Evolutionary conservation across 352 stramenopile species (phyloP).

Genomic region (Phytopythium aichiense): DNA sequence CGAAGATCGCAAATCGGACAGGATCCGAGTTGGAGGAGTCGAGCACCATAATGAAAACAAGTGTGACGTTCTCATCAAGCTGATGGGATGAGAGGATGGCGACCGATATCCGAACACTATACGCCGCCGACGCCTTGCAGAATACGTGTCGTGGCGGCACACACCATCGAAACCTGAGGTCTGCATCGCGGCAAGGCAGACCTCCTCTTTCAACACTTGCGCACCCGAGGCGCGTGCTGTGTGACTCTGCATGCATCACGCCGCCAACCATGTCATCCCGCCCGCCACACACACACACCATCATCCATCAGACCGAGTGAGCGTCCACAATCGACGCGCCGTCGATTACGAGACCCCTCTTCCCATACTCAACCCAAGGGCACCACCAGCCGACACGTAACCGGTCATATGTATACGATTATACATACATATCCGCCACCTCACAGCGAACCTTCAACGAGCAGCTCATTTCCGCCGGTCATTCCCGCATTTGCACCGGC

Average conservation of each 20-base stretch:
- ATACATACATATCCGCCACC: background rate
- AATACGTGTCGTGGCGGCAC: no score
- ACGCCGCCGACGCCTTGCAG: background rate
- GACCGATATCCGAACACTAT: background rate
- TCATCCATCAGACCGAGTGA: no score
- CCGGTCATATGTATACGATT: slow-evolving; percentile 2
- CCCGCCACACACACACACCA: no score
- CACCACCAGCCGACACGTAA: background rate
- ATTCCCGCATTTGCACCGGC: slow-evolving; percentile 28
- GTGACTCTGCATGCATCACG: background rate
- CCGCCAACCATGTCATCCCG: background rate
- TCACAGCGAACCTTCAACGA: slow-evolving; percentile 9
- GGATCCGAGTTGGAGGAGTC: no score
- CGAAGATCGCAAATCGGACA: no score
- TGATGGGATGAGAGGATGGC: background rate
- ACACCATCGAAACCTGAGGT: no score
- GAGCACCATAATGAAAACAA: background rate
- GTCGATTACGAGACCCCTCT: background rate
- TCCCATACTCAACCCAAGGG: background rate
- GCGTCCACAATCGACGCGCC: background rate
- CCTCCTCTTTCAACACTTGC: background rate
- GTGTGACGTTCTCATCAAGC: background rate
- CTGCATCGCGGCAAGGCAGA: no score
- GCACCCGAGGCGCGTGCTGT: background rate
- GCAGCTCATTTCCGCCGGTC: slow-evolving; percentile 1